phyloP scores from a whole-genome alignment of 257 asterid species.

The Voacanga thouarsii region DNA sequence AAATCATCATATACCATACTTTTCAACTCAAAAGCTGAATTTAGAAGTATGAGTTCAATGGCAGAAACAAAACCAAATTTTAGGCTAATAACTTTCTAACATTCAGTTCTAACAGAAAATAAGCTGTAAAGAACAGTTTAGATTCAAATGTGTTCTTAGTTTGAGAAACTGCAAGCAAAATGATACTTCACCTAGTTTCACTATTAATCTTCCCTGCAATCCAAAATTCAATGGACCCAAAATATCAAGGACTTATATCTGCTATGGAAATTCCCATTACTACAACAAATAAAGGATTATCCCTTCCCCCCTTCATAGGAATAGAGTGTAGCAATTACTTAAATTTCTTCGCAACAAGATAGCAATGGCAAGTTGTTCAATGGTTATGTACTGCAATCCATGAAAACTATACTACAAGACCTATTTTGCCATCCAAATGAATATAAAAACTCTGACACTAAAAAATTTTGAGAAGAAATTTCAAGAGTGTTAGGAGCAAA shows the following conservation, averaged over 20 bases:
- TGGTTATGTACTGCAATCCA: neutral
- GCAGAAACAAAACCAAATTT: neutral
- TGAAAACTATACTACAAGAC: neutral
- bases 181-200: neutral
- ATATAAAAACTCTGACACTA: neutral
- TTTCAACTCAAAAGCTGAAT: neutral
- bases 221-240: neutral
- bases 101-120: neutral
- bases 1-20: neutral
- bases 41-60: neutral
- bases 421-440: neutral
- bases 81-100: neutral
- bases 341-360: neutral
- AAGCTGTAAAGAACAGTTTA: neutral
- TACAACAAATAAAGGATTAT: neutral
- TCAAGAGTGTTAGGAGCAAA: neutral
- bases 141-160: neutral
- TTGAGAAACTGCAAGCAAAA: neutral
- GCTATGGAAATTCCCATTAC: neutral
- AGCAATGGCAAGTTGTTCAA: neutral
- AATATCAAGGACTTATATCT: neutral
- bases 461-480: neutral
- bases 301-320: neutral
- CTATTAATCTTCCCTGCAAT: neutral
- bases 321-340: neutral